Evolutionary conservation across 768 basidiomycete genomes (phyloP), one percentile per base, ranked within the genome.

Genomic region (Strobilomyces confusus): DNA sequence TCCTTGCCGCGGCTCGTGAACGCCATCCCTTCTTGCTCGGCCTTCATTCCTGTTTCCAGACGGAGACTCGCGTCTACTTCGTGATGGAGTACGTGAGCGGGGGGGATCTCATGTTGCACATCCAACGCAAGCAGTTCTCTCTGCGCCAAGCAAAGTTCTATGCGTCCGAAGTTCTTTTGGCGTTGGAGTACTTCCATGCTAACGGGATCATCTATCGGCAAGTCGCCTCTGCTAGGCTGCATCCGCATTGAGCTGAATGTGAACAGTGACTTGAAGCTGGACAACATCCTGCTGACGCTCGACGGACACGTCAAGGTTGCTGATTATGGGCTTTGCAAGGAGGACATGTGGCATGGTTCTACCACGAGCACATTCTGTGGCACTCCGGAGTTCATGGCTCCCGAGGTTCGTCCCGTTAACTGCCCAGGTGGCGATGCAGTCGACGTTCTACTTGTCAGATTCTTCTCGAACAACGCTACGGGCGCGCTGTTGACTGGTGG

Each of bases 41-140:
- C 13, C 77, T 99, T 37, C 97, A 98, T 67, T 98, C 95, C 15
- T 98, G 97, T 77, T 99, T 99, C 84, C 97, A 99, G 74, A 98
- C 97, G 5, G 97, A 98, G 72, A 98, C 97, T 5, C 88, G 97
- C 20, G 88, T 99, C 48, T 99, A 99, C 77, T 98, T 99, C 68
- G 97, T 98, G 62, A 98, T 99, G 97, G 97, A 98, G 74, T 99
- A 98, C 72, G 89, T 99, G 57, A 94, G 92, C 64, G 97, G 97
- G 55, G 97, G 97, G 61, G 97, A 99, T 76, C 80, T 99, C 55
- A 98, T 99, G 97, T 78, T 98, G 60, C 97, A 99, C 72, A 98
- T 99, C 63, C 97, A 99, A 69, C 86, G 95, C 68, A 95, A 95
- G 73, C 97, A 99, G 64, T 99, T 99, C 73, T 98, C 95, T 42